These are phyloP conservation scores for Nicotiana sylvestris DNA, from an alignment of 257 asterid genomes.

Conservation along the genomic window DNA sequence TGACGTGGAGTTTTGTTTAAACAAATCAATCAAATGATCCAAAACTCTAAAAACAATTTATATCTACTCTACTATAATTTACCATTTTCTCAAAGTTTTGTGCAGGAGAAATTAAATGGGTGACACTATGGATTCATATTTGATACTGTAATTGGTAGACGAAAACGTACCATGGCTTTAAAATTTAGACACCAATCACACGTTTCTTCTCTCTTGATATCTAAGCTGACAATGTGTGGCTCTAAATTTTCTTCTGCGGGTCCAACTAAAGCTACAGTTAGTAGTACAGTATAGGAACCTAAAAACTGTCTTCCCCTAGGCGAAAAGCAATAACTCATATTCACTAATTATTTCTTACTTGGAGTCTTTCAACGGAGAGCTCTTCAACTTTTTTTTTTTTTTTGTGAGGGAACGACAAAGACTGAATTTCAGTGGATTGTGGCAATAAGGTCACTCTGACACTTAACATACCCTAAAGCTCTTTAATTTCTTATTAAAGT, in stretches of 20 bases:
- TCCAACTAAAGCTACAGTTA: slow-evolving; percentile 23
- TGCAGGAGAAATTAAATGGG: neutral
- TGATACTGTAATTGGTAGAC: neutral
- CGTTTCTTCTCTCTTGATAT: neutral
- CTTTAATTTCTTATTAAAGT: no score
- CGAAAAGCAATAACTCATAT: slow-evolving; percentile 4
- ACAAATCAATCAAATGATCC: neutral
- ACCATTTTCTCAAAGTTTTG: neutral
- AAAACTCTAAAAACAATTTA: neutral
- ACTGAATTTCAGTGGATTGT: no score
- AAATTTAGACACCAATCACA: slow-evolving; percentile 6
- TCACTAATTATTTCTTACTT: neutral
- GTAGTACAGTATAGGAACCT: slow-evolving; percentile 14
- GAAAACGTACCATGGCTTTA: neutral
- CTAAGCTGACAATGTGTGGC: slow-evolving; percentile 27
- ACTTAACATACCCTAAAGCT: no score
- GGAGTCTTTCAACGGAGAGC: neutral
- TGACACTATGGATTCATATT: neutral
- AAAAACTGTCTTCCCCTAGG: neutral
- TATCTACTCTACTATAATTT: neutral
- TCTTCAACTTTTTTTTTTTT: no score
- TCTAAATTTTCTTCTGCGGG: slow-evolving; percentile 22
- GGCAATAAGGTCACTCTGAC: accelerated
- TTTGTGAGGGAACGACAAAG: no score
- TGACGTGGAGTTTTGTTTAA: neutral